Evolutionary conservation across 2,329 filamentous ascomycete species (phyloP).

Genomic region (Elsinoe australis): DNA sequence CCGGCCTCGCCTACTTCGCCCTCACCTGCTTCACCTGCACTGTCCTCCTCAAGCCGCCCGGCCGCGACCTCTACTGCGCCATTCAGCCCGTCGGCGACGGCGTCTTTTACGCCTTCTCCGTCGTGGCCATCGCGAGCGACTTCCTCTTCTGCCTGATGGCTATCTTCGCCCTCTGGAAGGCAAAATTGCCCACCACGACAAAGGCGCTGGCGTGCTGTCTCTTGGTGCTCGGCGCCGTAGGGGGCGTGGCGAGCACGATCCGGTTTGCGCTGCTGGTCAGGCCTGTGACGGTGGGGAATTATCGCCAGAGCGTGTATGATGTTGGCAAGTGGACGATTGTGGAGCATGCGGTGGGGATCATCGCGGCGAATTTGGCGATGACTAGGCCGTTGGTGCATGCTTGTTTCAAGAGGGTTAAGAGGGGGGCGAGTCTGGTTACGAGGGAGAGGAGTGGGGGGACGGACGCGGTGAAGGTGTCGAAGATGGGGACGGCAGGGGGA

Average conservation of each 20-base stretch:
- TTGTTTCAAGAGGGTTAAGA: background rate
- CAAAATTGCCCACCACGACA: background rate
- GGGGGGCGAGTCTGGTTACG: background rate
- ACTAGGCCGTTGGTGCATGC: slow-evolving; percentile 28
- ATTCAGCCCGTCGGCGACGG: slow-evolving; percentile 15
- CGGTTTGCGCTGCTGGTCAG: background rate
- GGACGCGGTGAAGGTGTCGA: background rate
- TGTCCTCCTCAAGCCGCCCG: slow-evolving; percentile 40
- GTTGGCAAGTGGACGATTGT: slow-evolving; percentile 27
- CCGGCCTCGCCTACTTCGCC: slow-evolving; percentile 43
- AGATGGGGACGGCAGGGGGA: no score
- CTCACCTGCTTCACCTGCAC: slow-evolving; percentile 43
- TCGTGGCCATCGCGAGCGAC: slow-evolving; percentile 31
- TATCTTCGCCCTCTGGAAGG: slow-evolving; percentile 30
- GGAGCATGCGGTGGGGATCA: slow-evolving; percentile 32
- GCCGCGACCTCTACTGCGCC: slow-evolving; percentile 22
- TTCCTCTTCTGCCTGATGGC: slow-evolving; percentile 32
- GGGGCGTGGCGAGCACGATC: slow-evolving; percentile 8
- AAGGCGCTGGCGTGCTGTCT: slow-evolving; percentile 5
- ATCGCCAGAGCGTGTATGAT: slow-evolving; percentile 23
- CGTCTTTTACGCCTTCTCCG: slow-evolving; percentile 21
- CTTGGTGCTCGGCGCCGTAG: background rate
- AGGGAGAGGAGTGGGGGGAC: background rate
- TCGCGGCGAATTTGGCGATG: slow-evolving; percentile 29
- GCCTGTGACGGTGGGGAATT: slow-evolving; percentile 22